Base-by-base conservation (phyloP, 2,329 filamentous ascomycete species). In the Incumbomyces delicatus region DNA sequence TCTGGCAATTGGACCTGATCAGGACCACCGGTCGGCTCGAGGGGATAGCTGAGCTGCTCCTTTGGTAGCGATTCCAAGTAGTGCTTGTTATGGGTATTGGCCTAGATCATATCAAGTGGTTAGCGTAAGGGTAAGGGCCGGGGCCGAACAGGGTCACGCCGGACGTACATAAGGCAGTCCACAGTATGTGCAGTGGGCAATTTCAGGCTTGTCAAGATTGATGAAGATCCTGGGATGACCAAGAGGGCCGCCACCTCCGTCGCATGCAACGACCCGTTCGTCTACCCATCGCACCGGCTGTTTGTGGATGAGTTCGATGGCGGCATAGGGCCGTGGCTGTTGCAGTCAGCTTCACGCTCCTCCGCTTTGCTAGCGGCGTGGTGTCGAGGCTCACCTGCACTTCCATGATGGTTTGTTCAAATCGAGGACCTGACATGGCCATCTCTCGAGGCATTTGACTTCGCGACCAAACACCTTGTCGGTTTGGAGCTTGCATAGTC, bases 201-300 rank as follows among this genome's bases (percentile, higher is more conserved):
- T 95, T 73, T 96, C 82, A 36, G 92, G 86, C 76, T 95, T 96
- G 70, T 98, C 92, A 56, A 85, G 83, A 71, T 98, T 98, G 78
- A 98, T 98, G 66, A 88, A 98, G 69, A 98, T 84, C 61, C 80
- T 79, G 41, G 92, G 92, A 67, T 98, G 92, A 36, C 92, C 92
- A 46, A 86, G 72, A 29, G 89, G 83, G 38, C 90, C 92, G 57
- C 89, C 89, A 49, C 90, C 92, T 49, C 92, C 92, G 61, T 96
- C 89, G 64, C 92, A 98, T 37, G 81, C 81, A 43, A 94, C 90
- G 41, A 85, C 68, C 51, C 81, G 78, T 53, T 86, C 77, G 63
- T 95, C 83, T 50, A 83, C 86, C 90, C 92, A 98, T 66, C 80
- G 78, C 31, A 98, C 92, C 16, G 89, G 90, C 68, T 95, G 85